Conservation (phyloP, 306 rosid species). For the Rubus idaeus region DNA sequence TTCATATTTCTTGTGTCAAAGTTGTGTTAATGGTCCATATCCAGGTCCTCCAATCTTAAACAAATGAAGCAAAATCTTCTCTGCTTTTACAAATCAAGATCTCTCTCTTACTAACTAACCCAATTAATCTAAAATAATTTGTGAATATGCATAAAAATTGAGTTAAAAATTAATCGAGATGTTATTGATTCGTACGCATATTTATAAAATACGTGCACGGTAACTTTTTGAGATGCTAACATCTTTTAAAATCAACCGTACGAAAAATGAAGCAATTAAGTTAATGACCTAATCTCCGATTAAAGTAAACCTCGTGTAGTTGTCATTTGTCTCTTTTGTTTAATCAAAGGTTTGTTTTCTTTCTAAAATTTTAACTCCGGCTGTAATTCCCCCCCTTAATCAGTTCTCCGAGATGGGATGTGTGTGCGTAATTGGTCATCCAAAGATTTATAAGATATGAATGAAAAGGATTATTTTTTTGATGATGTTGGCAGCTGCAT, state of each 20-base stretch:
- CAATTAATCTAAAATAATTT: background rate
- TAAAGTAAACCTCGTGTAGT: background rate
- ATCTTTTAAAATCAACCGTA: background rate
- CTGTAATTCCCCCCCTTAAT: background rate
- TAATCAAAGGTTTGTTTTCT: background rate
- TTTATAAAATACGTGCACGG: background rate
- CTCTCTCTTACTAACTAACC: background rate
- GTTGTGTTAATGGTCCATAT: conserved; percentile 3
- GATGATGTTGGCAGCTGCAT: background rate
- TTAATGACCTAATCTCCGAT: too few species aligned
- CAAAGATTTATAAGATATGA: background rate
- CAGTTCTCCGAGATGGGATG: background rate
- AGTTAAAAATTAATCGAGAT: background rate
- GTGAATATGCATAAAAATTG: background rate
- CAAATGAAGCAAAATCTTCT: conserved; percentile 8
- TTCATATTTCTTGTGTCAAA: conserved; percentile 9
- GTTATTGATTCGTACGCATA: background rate
- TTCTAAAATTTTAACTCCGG: background rate
- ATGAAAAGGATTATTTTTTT: background rate
- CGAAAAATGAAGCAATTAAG: background rate
- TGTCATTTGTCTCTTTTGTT: background rate
- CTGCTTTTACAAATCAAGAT: conserved; percentile 1
- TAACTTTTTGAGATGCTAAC: background rate
- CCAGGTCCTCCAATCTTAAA: conserved; percentile 9
- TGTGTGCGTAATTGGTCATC: background rate